Conservation (phyloP, 2,329 filamentous ascomycete genomes). For the Parascedosporium putredinis region DNA sequence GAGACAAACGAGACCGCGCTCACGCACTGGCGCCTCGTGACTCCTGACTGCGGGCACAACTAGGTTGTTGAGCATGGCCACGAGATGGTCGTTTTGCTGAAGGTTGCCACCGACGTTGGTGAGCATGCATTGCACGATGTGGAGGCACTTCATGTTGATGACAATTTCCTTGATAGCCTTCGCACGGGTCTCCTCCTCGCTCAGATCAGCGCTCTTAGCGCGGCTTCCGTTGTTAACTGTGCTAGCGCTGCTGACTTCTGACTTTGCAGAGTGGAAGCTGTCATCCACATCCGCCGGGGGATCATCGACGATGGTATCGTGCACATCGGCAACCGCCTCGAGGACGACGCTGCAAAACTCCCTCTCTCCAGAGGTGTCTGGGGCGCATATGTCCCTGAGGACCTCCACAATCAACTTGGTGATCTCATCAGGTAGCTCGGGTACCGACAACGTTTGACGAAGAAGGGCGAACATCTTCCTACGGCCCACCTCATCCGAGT, state of each 20-base stretch:
- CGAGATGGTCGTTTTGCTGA: slow-evolving; percentile 82
- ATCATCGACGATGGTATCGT: slow-evolving; percentile 80
- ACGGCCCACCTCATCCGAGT: slow-evolving; percentile 92
- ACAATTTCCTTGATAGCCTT: slow-evolving; percentile 86
- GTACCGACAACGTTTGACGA: slow-evolving; percentile 72
- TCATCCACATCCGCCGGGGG: slow-evolving; percentile 45
- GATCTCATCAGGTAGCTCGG: slow-evolving; percentile 82
- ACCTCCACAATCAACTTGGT: slow-evolving; percentile 81
- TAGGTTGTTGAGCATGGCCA: slow-evolving; percentile 95
- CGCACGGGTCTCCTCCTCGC: slow-evolving; percentile 55
- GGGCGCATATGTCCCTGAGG: slow-evolving; percentile 72
- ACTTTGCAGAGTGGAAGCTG: slow-evolving; percentile 89
- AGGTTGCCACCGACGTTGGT: slow-evolving; percentile 82
- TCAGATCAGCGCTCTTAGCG: slow-evolving; percentile 31
- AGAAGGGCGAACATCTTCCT: slow-evolving; percentile 92
- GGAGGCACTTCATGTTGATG: slow-evolving; percentile 96
- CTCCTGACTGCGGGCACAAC: slow-evolving; percentile 91
- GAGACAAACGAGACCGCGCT: slow-evolving; percentile 79
- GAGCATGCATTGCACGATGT: slow-evolving; percentile 96
- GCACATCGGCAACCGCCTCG: slow-evolving; percentile 91
- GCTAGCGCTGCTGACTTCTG: slow-evolving; percentile 63
- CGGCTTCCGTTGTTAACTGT: slow-evolving; percentile 39
- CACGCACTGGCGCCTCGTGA: slow-evolving; percentile 84
- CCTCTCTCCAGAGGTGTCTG: slow-evolving; percentile 60
- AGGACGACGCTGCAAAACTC: slow-evolving; percentile 80